phyloP scores from a whole-genome alignment of 2,329 filamentous ascomycete species.

The Helicocarpus griseus region DNA sequence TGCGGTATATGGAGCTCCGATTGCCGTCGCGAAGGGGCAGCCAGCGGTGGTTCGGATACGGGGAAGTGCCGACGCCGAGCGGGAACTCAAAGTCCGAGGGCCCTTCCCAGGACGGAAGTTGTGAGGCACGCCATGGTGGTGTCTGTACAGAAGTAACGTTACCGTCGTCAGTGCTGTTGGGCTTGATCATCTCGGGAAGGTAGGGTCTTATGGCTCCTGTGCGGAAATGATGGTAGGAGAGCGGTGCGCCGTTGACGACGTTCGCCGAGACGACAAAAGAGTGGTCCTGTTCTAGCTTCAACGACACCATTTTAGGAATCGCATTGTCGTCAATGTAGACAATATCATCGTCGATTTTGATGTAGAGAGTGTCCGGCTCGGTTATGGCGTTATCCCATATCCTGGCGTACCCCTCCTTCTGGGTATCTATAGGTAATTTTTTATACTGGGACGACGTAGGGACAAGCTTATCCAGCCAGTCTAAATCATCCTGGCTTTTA shows the following conservation, averaged over 20 bases:
- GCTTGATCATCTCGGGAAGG: slow-evolving; percentile 36
- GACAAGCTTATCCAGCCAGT: slow-evolving; percentile 27
- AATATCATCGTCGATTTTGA: slow-evolving; percentile 37
- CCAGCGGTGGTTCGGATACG: slow-evolving; percentile 40
- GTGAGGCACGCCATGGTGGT: slow-evolving; percentile 24
- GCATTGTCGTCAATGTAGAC: slow-evolving; percentile 36
- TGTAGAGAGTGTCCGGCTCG: slow-evolving; percentile 25
- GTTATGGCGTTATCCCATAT: slow-evolving; percentile 11
- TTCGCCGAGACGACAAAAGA: slow-evolving; percentile 47
- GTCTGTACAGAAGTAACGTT: slow-evolving; percentile 10
- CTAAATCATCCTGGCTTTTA: slow-evolving; percentile 24
- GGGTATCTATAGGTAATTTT: slow-evolving; percentile 8
- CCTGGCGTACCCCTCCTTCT: slow-evolving; percentile 4
- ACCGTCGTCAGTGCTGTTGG: background rate
- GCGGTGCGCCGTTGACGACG: slow-evolving; percentile 46
- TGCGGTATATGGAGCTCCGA: slow-evolving; percentile 24
- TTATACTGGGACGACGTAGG: slow-evolving; percentile 22
- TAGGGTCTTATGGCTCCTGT: slow-evolving; percentile 45
- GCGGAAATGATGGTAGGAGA: slow-evolving; percentile 46
- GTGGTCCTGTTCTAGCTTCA: slow-evolving; percentile 42
- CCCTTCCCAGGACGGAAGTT: slow-evolving; percentile 26
- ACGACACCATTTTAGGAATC: slow-evolving; percentile 46
- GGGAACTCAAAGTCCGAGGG: slow-evolving; percentile 21
- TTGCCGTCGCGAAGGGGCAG: slow-evolving; percentile 31
- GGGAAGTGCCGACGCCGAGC: slow-evolving; percentile 18